phyloP scores from a whole-genome alignment of 164 flowering plant genomes.

The Brasenia schreberi region DNA sequence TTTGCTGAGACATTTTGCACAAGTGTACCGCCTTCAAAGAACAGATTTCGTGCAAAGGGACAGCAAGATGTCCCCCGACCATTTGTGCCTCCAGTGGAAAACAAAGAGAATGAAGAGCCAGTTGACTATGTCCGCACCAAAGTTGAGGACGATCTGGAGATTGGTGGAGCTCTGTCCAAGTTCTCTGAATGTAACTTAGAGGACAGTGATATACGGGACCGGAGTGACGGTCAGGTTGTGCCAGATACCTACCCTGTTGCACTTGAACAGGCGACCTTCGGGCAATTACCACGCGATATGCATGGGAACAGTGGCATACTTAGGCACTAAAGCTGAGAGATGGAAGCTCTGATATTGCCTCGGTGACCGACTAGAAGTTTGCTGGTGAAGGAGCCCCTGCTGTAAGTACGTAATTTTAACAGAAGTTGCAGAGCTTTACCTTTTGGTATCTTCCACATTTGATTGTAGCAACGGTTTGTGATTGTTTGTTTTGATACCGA shows the following conservation, averaged over 20 bases:
- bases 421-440: too few relatives aligned
- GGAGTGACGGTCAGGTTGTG: constrained; percentile 49
- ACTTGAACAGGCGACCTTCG: not conserved
- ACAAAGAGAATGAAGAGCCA: constrained; percentile 41
- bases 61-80: constrained; percentile 52
- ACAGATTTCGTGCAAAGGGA: constrained; percentile 60
- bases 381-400: not conserved
- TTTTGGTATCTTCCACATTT: too few relatives aligned
- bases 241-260: not conserved
- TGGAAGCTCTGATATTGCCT: not conserved
- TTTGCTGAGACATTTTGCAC: constrained; percentile 74
- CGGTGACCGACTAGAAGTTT: not conserved
- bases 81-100: constrained; percentile 13
- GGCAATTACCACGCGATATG: not conserved
- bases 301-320: not conserved
- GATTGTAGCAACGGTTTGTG: too few relatives aligned
- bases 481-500: too few relatives aligned
- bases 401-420: not conserved
- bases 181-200: constrained; percentile 75
- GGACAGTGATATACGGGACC: constrained; percentile 48
- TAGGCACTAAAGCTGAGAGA: constrained; percentile 1
- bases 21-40: constrained; percentile 51
- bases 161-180: constrained; percentile 75
- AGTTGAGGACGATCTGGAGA: constrained; percentile 77
- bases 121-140: constrained; percentile 46